Conservation (phyloP, 768 basidiomycete species). For the Rhizopogon vinicolor region DNA sequence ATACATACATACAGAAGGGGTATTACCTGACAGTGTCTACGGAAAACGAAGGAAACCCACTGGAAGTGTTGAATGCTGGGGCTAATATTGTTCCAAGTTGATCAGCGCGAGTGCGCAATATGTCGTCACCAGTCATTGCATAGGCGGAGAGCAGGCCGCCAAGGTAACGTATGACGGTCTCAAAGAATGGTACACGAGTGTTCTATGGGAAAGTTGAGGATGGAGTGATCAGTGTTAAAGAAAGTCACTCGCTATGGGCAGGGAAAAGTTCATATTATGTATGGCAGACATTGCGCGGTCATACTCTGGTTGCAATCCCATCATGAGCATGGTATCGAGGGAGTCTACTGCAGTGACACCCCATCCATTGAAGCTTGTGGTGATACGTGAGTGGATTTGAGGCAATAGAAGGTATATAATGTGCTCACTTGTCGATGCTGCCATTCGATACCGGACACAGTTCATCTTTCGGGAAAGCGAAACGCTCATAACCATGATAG, state of each 20-base stretch:
- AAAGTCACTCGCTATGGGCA: conserved; percentile 33
- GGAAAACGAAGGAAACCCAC: conserved; percentile 66
- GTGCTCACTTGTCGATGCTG: conserved; percentile 46
- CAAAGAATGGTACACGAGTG: conserved; percentile 57
- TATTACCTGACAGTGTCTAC: conserved; percentile 63
- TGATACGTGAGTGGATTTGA: background rate
- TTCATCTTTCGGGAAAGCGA: conserved; percentile 64
- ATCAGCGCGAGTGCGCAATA: conserved; percentile 67
- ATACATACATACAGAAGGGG: background rate
- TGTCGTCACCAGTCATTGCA: conserved; percentile 59
- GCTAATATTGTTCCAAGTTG: conserved; percentile 73
- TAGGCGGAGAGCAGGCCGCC: conserved; percentile 86
- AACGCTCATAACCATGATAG: conserved; percentile 58
- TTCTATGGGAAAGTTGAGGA: conserved; percentile 11
- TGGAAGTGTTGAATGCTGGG: conserved; percentile 64
- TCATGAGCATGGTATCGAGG: conserved; percentile 81
- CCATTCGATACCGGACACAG: conserved; percentile 47
- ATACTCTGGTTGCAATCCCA: conserved; percentile 74
- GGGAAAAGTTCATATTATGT: conserved; percentile 42
- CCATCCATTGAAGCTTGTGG: conserved; percentile 75
- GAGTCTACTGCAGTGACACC: conserved; percentile 75
- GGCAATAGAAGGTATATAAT: background rate
- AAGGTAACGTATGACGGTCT: conserved; percentile 87
- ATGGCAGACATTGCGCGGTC: conserved; percentile 54
- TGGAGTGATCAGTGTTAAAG: background rate